Evolutionary conservation across 2,329 filamentous ascomycete species (phyloP), one percentile per base, ranked within the genome.

Genomic region (Talaromyces amestolkiae): DNA sequence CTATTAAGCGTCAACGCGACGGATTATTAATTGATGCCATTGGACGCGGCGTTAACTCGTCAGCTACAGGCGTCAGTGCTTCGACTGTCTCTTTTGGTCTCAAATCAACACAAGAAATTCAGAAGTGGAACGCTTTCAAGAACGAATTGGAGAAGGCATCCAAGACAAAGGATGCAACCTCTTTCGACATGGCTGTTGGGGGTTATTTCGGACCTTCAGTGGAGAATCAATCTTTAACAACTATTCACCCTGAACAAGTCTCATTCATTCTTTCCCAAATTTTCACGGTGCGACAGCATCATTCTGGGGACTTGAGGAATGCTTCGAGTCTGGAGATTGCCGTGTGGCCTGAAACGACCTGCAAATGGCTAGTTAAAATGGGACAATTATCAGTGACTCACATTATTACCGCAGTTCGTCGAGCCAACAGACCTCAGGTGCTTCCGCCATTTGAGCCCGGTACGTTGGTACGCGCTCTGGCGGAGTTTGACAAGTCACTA

Each of bases 1-100:
- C 73, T 27, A 70, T 76, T n/a, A 80, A 80, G 70, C 74, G 78
- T 9, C 72, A 76, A 7, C 73, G 77, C 22, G 77, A 78, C 61
- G 77, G 78, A 11, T 72, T 80, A 15, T 69, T 80, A 24, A 77
- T 80, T 37, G 77, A 80, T 67, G 76, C 78, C 10, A 78, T 80
- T 66, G 78, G 78, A 10, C 76, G 77, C 39, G 79, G 79, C 54
- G 77, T 80, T 59, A 74, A 72, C 15, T 74, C 73, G 8, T 70
- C 71, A 49, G 69, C 75, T 24, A 73, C 71, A 70, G 73, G 75
- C 39, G 63, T 68, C n/a, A 58, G 15, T 53, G 61, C 61, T 15
- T 64, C 69, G 9, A 72, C 72, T 1, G 73, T 78, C 22, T 72
- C 71, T 9, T 64, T 79, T 49, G 74, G 75, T 9, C 73, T 80